Percentiles rank a stretch among this genome's conserved stretches.
Evolutionary conservation across 2,329 filamentous ascomycete genomes (phyloP).

Genomic region (Penicillium expansum): DNA sequence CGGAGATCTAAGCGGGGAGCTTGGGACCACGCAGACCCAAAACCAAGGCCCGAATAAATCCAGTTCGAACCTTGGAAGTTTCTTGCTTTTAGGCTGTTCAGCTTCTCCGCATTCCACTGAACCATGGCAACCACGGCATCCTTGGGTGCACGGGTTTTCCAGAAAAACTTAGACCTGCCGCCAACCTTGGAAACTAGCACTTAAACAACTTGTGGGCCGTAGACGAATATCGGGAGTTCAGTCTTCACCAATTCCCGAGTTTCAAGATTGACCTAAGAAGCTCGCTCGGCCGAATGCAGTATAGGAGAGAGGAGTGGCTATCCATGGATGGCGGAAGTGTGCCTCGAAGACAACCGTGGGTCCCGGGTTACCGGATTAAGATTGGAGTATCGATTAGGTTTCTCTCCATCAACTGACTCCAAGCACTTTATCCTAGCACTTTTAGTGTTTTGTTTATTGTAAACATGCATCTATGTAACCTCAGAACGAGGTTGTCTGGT

Average conservation of each 20-base stretch:
- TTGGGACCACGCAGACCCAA: neutral
- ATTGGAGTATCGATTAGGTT: conserved; percentile 6
- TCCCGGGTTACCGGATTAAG: conserved; percentile 2
- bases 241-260: neutral
- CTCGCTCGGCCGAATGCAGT: conserved; percentile 6
- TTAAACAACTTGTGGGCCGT: neutral
- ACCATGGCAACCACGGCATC: neutral
- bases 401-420: conserved; percentile 1
- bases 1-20: neutral
- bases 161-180: neutral
- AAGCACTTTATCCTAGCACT: too few relatives aligned
- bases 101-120: conserved; percentile 5
- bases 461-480: neutral
- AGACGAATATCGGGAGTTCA: neutral
- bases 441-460: too few relatives aligned
- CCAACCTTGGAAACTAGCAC: neutral
- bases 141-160: neutral
- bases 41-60: neutral
- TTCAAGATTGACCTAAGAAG: neutral
- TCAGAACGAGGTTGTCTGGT: neutral
- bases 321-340: conserved; percentile 15
- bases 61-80: neutral
- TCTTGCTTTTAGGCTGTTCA: neutral
- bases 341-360: conserved; percentile 18
- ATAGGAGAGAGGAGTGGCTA: neutral